Evolutionary conservation across 352 stramenopile genomes (phyloP).

Genomic region (Phytophthora meadii): DNA sequence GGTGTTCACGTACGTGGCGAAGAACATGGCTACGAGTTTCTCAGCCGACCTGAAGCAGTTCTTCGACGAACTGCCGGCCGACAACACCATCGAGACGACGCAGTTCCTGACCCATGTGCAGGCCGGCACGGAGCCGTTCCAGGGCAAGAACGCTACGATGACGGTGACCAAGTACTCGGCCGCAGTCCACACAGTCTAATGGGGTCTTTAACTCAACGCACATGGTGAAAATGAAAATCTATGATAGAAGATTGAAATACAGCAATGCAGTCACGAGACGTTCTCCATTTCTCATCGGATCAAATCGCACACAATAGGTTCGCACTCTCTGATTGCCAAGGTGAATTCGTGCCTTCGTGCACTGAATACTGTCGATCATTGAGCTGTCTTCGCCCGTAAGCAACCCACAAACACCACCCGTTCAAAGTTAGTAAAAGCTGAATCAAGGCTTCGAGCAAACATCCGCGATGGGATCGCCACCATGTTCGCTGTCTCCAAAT

Average conservation of each 20-base stretch:
- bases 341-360: constrained; percentile 4
- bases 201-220: neutral
- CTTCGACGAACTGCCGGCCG: constrained; percentile 28
- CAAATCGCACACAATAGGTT: too few relatives aligned
- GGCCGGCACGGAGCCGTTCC: constrained; percentile 40
- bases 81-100: constrained; percentile 29
- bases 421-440: neutral
- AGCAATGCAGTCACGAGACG: neutral
- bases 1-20: constrained; percentile 42
- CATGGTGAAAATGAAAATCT: neutral
- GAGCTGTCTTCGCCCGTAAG: neutral
- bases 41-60: constrained; percentile 39
- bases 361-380: neutral
- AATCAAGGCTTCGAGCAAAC: neutral
- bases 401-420: neutral
- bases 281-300: neutral
- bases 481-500: constrained; percentile 1
- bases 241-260: neutral
- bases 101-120: constrained; percentile 43
- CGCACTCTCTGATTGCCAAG: neutral
- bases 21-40: constrained; percentile 22
- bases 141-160: constrained; percentile 35
- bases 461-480: neutral
- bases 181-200: constrained; percentile 10
- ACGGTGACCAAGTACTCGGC: constrained; percentile 32